Percentiles rank a stretch among this genome's conserved stretches.
phyloP scores from a whole-genome alignment of 2,329 filamentous ascomycete genomes.

The Hyphodiscus sp. region DNA sequence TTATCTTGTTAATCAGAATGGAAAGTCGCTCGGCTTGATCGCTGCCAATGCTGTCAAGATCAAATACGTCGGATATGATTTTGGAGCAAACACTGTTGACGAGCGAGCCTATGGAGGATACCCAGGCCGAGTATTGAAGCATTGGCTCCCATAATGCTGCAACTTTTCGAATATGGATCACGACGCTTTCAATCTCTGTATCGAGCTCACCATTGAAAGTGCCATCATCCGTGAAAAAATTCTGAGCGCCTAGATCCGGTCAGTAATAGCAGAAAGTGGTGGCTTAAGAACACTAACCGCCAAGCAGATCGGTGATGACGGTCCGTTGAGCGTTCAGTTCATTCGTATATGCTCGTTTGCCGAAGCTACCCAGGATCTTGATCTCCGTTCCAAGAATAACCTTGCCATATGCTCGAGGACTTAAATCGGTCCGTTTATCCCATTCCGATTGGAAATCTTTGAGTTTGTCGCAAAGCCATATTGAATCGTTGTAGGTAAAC shows the following conservation, averaged over 20 bases:
- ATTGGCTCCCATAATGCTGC: slow-evolving; percentile 52
- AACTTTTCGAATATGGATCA: slow-evolving; percentile 45
- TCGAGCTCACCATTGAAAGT: slow-evolving; percentile 38
- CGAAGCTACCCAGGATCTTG: slow-evolving; percentile 52
- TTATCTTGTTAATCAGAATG: slow-evolving; percentile 49
- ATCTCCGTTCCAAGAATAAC: slow-evolving; percentile 55
- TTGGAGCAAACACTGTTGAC: slow-evolving; percentile 53
- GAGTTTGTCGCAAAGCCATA: slow-evolving; percentile 54
- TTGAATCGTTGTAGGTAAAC: slow-evolving; percentile 62
- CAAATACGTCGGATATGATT: slow-evolving; percentile 56
- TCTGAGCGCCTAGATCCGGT: slow-evolving; percentile 42
- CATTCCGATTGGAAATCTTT: slow-evolving; percentile 42
- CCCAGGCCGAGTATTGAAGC: slow-evolving; percentile 54
- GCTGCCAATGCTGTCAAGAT: slow-evolving; percentile 53
- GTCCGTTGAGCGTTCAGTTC: slow-evolving; percentile 57
- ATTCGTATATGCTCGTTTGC: slow-evolving; percentile 53
- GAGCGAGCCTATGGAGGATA: slow-evolving; percentile 54
- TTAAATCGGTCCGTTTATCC: slow-evolving; percentile 48
- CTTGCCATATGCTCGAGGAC: slow-evolving; percentile 44
- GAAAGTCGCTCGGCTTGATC: slow-evolving; percentile 59
- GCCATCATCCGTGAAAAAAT: slow-evolving; percentile 46
- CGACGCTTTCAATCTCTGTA: slow-evolving; percentile 46
- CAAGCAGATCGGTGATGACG: slow-evolving; percentile 54
- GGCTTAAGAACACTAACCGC: slow-evolving; percentile 32
- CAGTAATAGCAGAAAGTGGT: background rate